Evolutionary conservation across 768 basidiomycete genomes (phyloP).

Genomic region (Leccinum imitatum): DNA sequence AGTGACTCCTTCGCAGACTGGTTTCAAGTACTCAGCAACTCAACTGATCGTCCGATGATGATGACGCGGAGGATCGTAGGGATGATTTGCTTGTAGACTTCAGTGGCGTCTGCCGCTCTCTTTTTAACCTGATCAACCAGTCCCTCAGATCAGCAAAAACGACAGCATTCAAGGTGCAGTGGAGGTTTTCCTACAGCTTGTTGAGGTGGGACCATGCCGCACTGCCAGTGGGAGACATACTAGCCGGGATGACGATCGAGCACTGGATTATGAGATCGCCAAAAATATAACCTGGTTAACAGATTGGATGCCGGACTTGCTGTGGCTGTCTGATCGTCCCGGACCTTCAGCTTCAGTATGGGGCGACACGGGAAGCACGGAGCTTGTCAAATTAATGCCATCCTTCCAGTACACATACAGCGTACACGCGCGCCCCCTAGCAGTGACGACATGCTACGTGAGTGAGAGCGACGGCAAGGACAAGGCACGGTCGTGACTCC

Average conservation of each 20-base stretch:
- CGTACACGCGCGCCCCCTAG: no score
- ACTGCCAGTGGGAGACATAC: slow-evolving; percentile 1
- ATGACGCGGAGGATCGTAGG: not conserved
- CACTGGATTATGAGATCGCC: not conserved
- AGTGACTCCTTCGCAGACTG: not conserved
- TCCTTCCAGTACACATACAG: no score
- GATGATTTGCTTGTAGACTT: slow-evolving; percentile 2
- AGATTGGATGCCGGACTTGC: slow-evolving; percentile 2
- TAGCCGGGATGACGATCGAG: not conserved
- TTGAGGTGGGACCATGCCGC: not conserved
- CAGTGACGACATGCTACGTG: no score
- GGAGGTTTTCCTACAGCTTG: slow-evolving; percentile 7
- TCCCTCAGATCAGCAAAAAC: not conserved
- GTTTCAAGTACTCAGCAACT: not conserved
- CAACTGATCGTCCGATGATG: slow-evolving; percentile 11
- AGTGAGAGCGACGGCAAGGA: no score
- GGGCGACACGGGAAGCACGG: no score
- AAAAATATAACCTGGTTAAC: not conserved
- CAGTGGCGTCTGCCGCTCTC: not conserved
- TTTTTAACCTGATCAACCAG: slow-evolving; percentile 3
- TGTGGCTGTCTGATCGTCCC: not conserved
- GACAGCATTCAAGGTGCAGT: not conserved
- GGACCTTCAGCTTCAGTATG: no score
- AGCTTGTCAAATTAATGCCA: no score
- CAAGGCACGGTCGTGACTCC: no score